Conservation (phyloP, 2,329 filamentous ascomycete species). For the Fusarium miscanthi region DNA sequence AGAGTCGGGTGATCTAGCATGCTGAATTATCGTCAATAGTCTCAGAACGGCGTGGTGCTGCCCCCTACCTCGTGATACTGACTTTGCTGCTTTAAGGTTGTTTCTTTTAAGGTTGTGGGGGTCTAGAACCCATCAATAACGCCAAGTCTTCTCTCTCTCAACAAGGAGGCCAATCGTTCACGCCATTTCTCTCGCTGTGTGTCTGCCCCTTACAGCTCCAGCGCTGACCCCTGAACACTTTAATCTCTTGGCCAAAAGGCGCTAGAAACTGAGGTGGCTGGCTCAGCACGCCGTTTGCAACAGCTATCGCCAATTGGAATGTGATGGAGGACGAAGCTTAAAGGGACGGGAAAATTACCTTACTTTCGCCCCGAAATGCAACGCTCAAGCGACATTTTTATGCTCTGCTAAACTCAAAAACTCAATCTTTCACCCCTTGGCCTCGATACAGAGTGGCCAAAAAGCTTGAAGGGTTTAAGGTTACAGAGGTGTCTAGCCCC, state of each 20-base stretch:
- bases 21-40: not conserved
- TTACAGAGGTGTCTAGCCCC: slow-evolving; percentile 31
- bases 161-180: not conserved
- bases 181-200: not conserved
- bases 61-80: not conserved
- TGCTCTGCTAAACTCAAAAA: not conserved
- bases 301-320: not conserved
- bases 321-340: not conserved
- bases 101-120: slow-evolving; percentile 16
- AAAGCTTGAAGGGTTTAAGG: slow-evolving; percentile 33
- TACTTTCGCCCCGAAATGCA: not conserved
- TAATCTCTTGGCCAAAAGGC: slow-evolving; percentile 15
- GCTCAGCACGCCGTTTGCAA: not conserved
- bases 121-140: not conserved
- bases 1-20: not conserved
- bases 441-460: not conserved
- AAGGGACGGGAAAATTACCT: not conserved
- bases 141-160: slow-evolving; percentile 5
- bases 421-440: not conserved
- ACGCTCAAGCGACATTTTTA: not conserved
- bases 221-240: not conserved
- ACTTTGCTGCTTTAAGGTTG: slow-evolving; percentile 9
- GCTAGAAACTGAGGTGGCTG: not conserved
- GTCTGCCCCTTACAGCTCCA: slow-evolving; percentile 15
- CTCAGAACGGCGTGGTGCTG: not conserved